phyloP scores from a whole-genome alignment of 2,329 filamentous ascomycete genomes.

The Mariannaea sp. region DNA sequence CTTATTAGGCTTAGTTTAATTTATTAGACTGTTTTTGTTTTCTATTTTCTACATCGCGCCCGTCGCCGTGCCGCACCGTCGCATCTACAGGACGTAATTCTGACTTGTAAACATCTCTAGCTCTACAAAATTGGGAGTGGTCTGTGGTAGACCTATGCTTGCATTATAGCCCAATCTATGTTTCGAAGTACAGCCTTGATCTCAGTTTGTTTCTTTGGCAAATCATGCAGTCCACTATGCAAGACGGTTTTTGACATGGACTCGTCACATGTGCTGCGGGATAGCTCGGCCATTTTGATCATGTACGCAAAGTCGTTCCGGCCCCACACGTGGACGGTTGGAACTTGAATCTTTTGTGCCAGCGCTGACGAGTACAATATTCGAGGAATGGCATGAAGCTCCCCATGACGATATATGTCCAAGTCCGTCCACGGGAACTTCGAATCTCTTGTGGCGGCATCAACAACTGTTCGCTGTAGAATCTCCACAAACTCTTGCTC shows the following conservation, averaged over 20 bases:
- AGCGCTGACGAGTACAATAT: neutral
- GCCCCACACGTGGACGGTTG: neutral
- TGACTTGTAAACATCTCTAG: neutral
- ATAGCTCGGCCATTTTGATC: neutral
- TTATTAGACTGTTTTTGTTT: no score
- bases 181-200: neutral
- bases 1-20: no score
- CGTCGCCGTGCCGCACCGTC: neutral
- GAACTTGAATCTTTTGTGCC: neutral
- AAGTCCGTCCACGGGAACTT: neutral
- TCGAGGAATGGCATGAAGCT: neutral
- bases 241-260: neutral
- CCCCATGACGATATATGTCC: neutral
- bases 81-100: neutral
- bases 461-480: neutral
- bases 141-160: neutral
- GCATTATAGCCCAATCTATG: neutral
- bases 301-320: neutral
- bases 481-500: neutral
- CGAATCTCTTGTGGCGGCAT: neutral
- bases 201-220: neutral
- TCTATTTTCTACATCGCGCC: no score
- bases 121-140: neutral
- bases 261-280: neutral
- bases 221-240: neutral